These are phyloP conservation scores for Leccinum rimulosum DNA, from an alignment of 768 basidiomycete species.

Conservation along the genomic window DNA sequence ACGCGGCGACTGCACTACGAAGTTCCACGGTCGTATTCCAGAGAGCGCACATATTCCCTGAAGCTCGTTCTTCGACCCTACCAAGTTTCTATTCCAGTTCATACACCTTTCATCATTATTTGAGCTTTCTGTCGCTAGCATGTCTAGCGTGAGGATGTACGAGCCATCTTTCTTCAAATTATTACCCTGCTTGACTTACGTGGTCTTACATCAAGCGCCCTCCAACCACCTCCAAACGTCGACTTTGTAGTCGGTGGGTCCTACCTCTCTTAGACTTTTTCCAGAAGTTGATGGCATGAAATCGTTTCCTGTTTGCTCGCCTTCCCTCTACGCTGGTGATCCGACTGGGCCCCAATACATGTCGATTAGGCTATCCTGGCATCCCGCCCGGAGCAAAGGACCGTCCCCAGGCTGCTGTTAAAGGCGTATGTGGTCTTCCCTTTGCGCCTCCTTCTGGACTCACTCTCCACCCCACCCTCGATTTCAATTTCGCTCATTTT, in stretches of 20 bases:
- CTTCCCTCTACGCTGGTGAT: conserved; percentile 4
- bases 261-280: neutral
- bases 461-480: neutral
- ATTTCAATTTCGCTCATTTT: conserved; percentile 7
- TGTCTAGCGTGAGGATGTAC: conserved; percentile 48
- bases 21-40: conserved; percentile 8
- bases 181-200: conserved; percentile 5
- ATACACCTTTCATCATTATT: neutral
- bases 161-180: conserved; percentile 14
- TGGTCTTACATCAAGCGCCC: conserved; percentile 47
- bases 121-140: conserved; percentile 14
- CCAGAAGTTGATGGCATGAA: neutral
- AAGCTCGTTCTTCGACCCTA: conserved; percentile 4
- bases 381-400: conserved; percentile 78
- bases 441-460: conserved; percentile 1
- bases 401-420: conserved; percentile 78
- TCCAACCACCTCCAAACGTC: conserved; percentile 85
- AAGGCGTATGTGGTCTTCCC: conserved; percentile 60
- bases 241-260: conserved; percentile 79
- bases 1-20: conserved; percentile 17
- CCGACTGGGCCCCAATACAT: conserved; percentile 3
- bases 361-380: conserved; percentile 71
- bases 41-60: neutral
- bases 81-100: neutral
- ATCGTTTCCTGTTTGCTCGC: neutral